Base-by-base conservation (phyloP, 345 rosid species). In the Arabidopsis suecica region DNA sequence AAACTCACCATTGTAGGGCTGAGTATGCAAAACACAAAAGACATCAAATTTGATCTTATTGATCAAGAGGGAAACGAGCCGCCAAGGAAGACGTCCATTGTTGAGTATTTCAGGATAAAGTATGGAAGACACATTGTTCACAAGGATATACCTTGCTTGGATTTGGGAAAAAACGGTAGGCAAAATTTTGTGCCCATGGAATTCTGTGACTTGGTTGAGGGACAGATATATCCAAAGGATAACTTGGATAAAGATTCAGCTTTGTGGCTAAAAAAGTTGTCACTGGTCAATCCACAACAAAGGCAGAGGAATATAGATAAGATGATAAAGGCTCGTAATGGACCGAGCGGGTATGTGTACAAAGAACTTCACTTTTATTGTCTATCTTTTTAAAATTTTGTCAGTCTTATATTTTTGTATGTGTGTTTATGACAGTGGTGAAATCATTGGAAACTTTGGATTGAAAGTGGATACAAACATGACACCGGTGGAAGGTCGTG, bases 161-260 rank as follows among this genome's bases (percentile, higher is more conserved):
- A 93, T 77, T 51, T 93, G 69, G 84, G 97, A 14, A 89, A 73
- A 74, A 72, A 68, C 65, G 83, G 83, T 30, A 76, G 82, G 47
- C 68, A 72, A 68, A 86, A 89, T 60, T 71, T 73, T 28, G 88
- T 93, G 6, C 98, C 98, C 0, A 87, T 93, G 97, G 97, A 89
- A 71, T 86, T 87, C 40, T 93, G 97, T 25, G 83, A 72, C 22
- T 77, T 91, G 65, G 88, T 83, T 5, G 97, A 88, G 56, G 97
- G 98, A 34, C 96, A 93, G 81, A 78, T 89, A 58, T 89, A 81
- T 76, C 97, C 90, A n/a, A 91, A 88, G 61, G 98, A 93, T 16
- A 7, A 66, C 53, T 55, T 91, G 81, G 84, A 85, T 56, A 50
- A 49, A 41, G 3, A 84, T 11, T 81, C 88, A 36, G 86, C 82